Conservation (phyloP, 148 eudicot genomes). For the Polygonum maritimum region DNA sequence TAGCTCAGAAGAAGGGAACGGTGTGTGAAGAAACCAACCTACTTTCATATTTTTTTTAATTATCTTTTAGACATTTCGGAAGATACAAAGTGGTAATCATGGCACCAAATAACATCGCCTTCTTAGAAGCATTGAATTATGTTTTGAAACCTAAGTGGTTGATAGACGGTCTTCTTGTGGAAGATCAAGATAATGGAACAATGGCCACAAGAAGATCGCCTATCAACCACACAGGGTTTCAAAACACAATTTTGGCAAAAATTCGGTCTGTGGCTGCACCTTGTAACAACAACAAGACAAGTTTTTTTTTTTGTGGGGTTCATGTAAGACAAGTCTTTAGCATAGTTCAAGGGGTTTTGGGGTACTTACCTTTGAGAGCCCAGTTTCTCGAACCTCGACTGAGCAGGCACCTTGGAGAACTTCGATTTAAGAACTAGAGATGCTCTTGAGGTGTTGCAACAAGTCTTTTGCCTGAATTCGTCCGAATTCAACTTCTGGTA, state of each 20-base stretch:
- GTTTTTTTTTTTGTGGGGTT: background rate
- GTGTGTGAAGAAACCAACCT: constrained; percentile 92
- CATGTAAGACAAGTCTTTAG: background rate
- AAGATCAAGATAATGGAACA: constrained; percentile 86
- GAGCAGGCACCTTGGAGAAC: constrained; percentile 70
- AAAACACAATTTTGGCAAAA: constrained; percentile 12
- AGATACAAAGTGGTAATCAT: constrained; percentile 96
- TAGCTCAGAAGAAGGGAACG: constrained; percentile 62
- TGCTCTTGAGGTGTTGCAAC: constrained; percentile 73
- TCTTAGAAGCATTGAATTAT: constrained; percentile 72
- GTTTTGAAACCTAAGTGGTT: constrained; percentile 84
- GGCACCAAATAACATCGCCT: constrained; percentile 93
- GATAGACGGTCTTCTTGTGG: constrained; percentile 93
- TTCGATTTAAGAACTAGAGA: constrained; percentile 74
- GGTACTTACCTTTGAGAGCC: constrained; percentile 56
- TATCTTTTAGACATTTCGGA: constrained; percentile 60
- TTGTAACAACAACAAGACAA: constrained; percentile 19
- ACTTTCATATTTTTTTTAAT: constrained; percentile 70
- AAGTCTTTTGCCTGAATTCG: constrained; percentile 71
- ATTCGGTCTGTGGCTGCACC: constrained; percentile 74
- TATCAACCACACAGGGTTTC: too few relatives aligned
- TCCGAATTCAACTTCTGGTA: constrained; percentile 61
- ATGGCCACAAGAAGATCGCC: constrained; percentile 47
- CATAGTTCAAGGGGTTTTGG: too few relatives aligned
- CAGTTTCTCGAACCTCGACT: constrained; percentile 76